Conservation (phyloP, 306 rosid species). For the Quercus alba region DNA sequence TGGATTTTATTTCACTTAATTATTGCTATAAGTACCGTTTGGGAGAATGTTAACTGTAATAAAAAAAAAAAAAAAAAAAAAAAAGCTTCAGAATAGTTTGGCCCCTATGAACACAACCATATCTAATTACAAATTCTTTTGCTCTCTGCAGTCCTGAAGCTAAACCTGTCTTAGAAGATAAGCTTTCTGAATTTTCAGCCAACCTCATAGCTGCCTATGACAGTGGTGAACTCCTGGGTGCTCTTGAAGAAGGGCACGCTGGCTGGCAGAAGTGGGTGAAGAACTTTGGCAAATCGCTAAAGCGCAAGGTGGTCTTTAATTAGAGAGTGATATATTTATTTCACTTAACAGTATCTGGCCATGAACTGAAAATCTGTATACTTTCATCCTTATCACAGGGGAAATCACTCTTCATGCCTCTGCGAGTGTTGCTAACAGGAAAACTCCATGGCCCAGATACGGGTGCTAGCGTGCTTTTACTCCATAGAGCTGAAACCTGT, state of each 20-base stretch:
- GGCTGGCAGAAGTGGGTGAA: conserved; percentile 99
- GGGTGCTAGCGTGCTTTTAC: conserved; percentile 56
- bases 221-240: conserved; percentile 58
- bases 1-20: neutral
- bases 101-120: neutral
- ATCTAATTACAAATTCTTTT: conserved; percentile 5
- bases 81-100: neutral
- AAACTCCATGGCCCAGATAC: conserved; percentile 94
- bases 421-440: conserved; percentile 77
- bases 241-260: conserved; percentile 80
- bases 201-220: conserved; percentile 80
- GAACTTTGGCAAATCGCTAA: conserved; percentile 75
- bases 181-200: conserved; percentile 65
- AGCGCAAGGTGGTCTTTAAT: conserved; percentile 68
- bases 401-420: conserved; percentile 92
- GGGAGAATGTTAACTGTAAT: neutral
- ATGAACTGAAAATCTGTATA: conserved; percentile 7
- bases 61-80: neutral
- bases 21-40: neutral
- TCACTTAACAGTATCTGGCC: neutral
- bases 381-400: conserved; percentile 44
- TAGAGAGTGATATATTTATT: neutral
- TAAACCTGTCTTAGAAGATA: conserved; percentile 65
- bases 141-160: conserved; percentile 72
- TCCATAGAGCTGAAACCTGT: conserved; percentile 59